These are phyloP conservation scores for Parathielavia appendiculata DNA, from an alignment of 495 filamentous ascomycete genomes.

Conservation along the genomic window DNA sequence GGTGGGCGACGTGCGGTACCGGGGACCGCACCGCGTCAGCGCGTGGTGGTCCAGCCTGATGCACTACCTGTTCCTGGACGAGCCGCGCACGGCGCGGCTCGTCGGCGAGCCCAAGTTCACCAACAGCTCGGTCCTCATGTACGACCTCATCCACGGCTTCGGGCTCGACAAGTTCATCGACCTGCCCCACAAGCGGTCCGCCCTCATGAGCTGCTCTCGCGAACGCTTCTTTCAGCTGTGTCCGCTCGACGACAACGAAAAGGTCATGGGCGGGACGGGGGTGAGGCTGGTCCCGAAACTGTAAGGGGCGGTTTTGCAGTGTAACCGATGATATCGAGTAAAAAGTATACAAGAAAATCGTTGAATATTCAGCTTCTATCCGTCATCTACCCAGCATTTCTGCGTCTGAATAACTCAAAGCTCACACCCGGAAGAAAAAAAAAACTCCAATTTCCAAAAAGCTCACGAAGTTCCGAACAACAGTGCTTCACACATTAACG, in stretches of 20 bases:
- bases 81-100: slow-evolving; percentile 56
- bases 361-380: neutral
- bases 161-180: slow-evolving; percentile 62
- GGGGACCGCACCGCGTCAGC: slow-evolving; percentile 60
- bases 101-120: slow-evolving; percentile 64
- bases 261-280: slow-evolving; percentile 42
- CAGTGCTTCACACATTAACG: no score
- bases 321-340: neutral
- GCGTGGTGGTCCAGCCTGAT: slow-evolving; percentile 66
- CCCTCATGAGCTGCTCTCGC: slow-evolving; percentile 53
- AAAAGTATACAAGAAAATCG: neutral
- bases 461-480: no score
- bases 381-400: no score
- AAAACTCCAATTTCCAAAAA: no score
- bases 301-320: slow-evolving; percentile 16
- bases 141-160: slow-evolving; percentile 62
- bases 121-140: slow-evolving; percentile 55
- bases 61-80: slow-evolving; percentile 66
- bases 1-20: slow-evolving; percentile 57
- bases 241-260: slow-evolving; percentile 50
- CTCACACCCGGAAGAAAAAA: no score
- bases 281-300: slow-evolving; percentile 45
- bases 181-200: slow-evolving; percentile 60
- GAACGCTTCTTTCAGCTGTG: slow-evolving; percentile 66
- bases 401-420: no score